These are phyloP conservation scores for Calonectria pteridis DNA, from an alignment of 2,329 filamentous ascomycete genomes.

Conservation along the genomic window DNA sequence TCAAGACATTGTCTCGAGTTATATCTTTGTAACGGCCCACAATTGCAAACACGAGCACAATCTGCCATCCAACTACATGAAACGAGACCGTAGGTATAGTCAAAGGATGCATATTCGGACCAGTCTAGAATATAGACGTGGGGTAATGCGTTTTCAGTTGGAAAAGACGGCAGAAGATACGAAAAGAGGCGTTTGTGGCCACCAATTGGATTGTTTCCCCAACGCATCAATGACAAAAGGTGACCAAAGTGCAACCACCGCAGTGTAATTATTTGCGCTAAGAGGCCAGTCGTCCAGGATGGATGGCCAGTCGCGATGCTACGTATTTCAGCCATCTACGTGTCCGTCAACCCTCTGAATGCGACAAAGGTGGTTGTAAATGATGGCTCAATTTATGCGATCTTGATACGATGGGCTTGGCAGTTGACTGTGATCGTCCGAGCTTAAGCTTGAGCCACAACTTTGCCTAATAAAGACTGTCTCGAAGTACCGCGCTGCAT, in stretches of 20 bases:
- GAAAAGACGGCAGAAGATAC: background rate
- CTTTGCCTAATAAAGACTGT: background rate
- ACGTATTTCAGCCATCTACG: constrained; percentile 16
- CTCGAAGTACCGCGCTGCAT: background rate
- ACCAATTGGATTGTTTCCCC: constrained; percentile 32
- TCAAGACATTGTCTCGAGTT: background rate
- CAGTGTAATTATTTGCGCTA: background rate
- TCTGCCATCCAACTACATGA: background rate
- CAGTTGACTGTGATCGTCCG: background rate
- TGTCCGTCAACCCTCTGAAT: background rate
- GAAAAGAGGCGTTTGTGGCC: constrained; percentile 13
- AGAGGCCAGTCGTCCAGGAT: background rate
- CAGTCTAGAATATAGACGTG: constrained; percentile 9
- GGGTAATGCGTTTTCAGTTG: constrained; percentile 13
- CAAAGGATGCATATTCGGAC: background rate
- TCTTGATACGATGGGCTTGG: background rate
- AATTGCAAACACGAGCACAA: background rate
- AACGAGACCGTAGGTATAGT: background rate
- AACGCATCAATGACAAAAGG: constrained; percentile 28
- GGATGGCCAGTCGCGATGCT: background rate
- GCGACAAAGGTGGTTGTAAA: background rate
- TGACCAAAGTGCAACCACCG: background rate
- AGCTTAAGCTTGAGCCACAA: background rate
- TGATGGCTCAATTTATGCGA: background rate
- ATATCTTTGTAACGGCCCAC: background rate